Evolutionary conservation across 805 yeast genomes (phyloP), one percentile per base, ranked within the genome.

Genomic region (Cyberlindnera bimundalis): DNA sequence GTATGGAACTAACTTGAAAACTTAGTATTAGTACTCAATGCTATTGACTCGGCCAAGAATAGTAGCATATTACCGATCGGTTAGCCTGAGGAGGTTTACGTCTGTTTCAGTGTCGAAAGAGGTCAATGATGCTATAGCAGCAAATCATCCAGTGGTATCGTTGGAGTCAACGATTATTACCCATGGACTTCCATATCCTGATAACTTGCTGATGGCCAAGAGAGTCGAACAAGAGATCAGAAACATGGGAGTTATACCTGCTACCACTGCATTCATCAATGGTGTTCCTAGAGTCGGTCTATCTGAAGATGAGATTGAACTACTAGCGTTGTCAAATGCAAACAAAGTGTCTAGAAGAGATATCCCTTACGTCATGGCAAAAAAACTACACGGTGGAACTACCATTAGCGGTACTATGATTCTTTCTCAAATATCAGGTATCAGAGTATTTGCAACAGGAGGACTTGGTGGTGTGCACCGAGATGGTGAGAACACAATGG

Each of bases 391-490:
- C 35, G 96, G 96, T 8, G 96, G 96, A 6, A 89, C 96, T 2
- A 88, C 96, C 0, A 86, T 88, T 43, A 86, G 96, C 2, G 81
- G 85, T 20, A 88, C 96, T 0, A 86, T 87, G 95, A 82, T 88
- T 16, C 60, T 89, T 15, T 80, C 96, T 1, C 70, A 79, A 39
- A 55, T 64, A 53, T 89, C 90, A 0, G 93, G 95, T 0, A 84
- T 88, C 50, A 73, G 76, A 51, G 87, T 89, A 11, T 89, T 88
- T 68, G 93, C 95, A 1, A 89, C 96, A 2, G 96, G 96, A 24
- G 96, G 96, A 1, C 69, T 88, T 15, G 96, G 96, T 16, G 96
- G 96, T 16, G 96, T 87, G 10, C 95, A 88, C 53, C 72, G 86
- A 41, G 84, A 84, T 7, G 91, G 84, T 16, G 83, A 84, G 40